A percentile compares a stretch with the other conserved stretches of the same genome.
Conservation (phyloP, 257 asterid genomes). For the Nicotiana sylvestris region DNA sequence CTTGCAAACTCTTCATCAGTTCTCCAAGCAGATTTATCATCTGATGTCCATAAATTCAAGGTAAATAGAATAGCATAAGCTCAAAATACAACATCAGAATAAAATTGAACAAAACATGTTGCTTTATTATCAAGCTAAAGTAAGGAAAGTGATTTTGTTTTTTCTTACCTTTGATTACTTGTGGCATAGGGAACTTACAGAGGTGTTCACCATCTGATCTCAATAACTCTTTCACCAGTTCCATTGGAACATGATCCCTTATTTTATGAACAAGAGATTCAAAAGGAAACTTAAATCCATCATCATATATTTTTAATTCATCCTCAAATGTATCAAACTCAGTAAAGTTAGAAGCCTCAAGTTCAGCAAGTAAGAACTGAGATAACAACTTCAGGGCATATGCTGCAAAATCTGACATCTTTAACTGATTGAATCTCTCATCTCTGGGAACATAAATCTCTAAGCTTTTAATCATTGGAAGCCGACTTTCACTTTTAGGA, state of each 20-base stretch:
- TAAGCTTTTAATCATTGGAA: constrained; percentile 38
- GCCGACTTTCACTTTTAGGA: constrained; percentile 45
- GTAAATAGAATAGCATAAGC: neutral
- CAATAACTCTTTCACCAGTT: constrained; percentile 41
- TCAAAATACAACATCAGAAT: neutral
- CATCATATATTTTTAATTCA: constrained; percentile 34
- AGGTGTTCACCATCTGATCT: constrained; percentile 44
- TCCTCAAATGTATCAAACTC: constrained; percentile 57
- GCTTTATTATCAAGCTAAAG: neutral
- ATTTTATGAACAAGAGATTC: constrained; percentile 21
- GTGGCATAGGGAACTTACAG: constrained; percentile 55
- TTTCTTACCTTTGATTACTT: constrained; percentile 45
- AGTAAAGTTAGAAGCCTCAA: constrained; percentile 29
- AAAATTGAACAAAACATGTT: neutral
- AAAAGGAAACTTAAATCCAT: constrained; percentile 39
- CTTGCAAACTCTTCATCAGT: constrained; percentile 68
- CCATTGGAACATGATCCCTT: constrained; percentile 36
- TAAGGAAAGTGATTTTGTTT: neutral
- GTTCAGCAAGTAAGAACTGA: constrained; percentile 52
- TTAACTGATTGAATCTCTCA: constrained; percentile 56
- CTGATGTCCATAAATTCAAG: constrained; percentile 19
- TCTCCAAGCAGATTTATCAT: constrained; percentile 58
- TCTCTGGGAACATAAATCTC: constrained; percentile 65
- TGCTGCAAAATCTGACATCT: constrained; percentile 54
- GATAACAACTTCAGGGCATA: constrained; percentile 44